Evolutionary conservation across 257 asterid species (phyloP).

Genomic region (Craterostigma plantagineum): DNA sequence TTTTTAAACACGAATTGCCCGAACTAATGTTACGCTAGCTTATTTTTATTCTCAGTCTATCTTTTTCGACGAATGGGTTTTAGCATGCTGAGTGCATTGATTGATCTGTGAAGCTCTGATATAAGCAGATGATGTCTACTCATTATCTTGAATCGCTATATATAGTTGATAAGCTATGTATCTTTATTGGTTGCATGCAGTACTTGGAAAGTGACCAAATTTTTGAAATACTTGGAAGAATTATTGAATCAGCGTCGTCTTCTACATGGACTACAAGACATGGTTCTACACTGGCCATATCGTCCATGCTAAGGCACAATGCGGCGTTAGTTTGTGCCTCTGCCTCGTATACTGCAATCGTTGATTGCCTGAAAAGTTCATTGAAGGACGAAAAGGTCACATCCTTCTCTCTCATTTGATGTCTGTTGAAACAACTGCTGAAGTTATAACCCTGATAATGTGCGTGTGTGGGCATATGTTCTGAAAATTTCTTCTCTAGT

Average conservation of each 20-base stretch:
- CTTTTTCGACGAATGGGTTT: too few relatives aligned
- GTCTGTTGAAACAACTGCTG: not conserved
- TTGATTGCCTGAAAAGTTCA: constrained; percentile 42
- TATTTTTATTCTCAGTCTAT: too few relatives aligned
- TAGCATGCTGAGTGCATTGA: too few relatives aligned
- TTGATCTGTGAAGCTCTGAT: too few relatives aligned
- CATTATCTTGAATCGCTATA: constrained; percentile 1
- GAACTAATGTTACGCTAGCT: too few relatives aligned
- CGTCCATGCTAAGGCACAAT: constrained; percentile 68
- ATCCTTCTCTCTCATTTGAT: too few relatives aligned
- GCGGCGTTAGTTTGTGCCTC: constrained; percentile 45
- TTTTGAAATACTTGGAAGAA: constrained; percentile 46
- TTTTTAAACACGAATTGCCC: not conserved
- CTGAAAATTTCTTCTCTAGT: too few relatives aligned
- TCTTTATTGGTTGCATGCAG: constrained; percentile 27
- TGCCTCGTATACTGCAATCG: constrained; percentile 24
- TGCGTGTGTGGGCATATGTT: too few relatives aligned
- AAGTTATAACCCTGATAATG: not conserved
- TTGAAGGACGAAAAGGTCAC: constrained; percentile 94
- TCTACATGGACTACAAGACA: constrained; percentile 71
- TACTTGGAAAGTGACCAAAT: constrained; percentile 57
- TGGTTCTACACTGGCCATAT: constrained; percentile 63
- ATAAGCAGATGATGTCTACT: not conserved
- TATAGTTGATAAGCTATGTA: constrained; percentile 1
- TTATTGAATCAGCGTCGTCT: constrained; percentile 51